phyloP scores from a whole-genome alignment of 306 rosid genomes.

The Pachyrhizus erosus region DNA sequence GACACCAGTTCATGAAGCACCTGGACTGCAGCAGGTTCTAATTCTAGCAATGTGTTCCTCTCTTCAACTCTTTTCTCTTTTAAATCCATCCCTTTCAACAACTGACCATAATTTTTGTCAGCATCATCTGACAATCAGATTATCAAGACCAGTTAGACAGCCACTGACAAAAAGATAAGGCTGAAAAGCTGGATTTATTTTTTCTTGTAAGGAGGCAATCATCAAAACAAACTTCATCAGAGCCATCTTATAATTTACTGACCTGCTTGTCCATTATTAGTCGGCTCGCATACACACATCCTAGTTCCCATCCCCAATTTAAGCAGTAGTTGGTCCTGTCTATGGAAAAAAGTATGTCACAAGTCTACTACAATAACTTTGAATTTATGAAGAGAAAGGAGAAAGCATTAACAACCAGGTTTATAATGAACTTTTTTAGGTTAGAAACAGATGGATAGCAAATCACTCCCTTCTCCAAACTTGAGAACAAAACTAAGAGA shows the following conservation, averaged over 20 bases:
- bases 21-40: constrained; percentile 68
- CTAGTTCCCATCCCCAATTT: constrained; percentile 52
- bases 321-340: constrained; percentile 74
- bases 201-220: constrained; percentile 20
- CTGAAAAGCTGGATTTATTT: constrained; percentile 31
- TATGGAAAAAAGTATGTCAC: constrained; percentile 43
- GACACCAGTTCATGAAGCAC: constrained; percentile 88
- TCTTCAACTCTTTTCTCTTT: constrained; percentile 56
- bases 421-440: constrained; percentile 31
- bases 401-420: constrained; percentile 16
- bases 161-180: constrained; percentile 21
- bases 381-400: constrained; percentile 30
- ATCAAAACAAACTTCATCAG: constrained; percentile 26
- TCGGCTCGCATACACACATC: constrained; percentile 39
- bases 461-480: constrained; percentile 30
- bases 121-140: constrained; percentile 60
- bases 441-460: constrained; percentile 31
- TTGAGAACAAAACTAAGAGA: constrained; percentile 25
- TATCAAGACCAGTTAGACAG: constrained; percentile 41
- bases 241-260: constrained; percentile 41
- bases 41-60: constrained; percentile 50
- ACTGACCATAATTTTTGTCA: constrained; percentile 45
- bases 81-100: constrained; percentile 51
- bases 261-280: constrained; percentile 55
- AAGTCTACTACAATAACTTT: constrained; percentile 24